Conservation (phyloP, 129 eudicot species). For the Glebionis coronaria region DNA sequence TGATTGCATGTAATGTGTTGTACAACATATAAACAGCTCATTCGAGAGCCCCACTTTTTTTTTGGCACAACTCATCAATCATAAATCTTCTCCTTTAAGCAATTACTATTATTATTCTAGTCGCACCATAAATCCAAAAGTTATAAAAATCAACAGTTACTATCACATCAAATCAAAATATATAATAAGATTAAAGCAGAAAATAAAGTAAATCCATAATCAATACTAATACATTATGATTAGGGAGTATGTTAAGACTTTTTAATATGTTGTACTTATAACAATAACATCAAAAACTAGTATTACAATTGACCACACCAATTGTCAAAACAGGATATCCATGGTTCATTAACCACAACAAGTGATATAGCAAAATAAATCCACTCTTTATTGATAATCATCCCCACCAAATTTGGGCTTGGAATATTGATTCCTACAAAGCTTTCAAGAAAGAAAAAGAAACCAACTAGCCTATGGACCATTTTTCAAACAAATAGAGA, state of each 20-base stretch:
- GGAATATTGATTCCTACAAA: constrained; percentile 25
- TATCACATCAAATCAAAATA: background rate
- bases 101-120: constrained; percentile 15
- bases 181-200: background rate
- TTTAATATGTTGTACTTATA: too few species aligned
- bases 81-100: constrained; percentile 16
- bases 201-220: too few species aligned
- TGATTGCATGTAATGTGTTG: constrained; percentile 20
- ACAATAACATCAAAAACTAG: too few species aligned
- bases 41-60: constrained; percentile 2
- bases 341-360: constrained; percentile 7
- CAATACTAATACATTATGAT: background rate
- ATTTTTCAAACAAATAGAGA: constrained; percentile 22
- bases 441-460: constrained; percentile 5
- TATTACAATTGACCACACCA: background rate
- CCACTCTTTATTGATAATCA: constrained; percentile 14
- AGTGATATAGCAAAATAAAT: constrained; percentile 10
- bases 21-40: constrained; percentile 19
- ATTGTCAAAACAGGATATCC: background rate
- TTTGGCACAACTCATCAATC: background rate
- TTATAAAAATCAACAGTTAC: background rate
- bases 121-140: background rate
- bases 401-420: constrained; percentile 27
- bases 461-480: constrained; percentile 17
- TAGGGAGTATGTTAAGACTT: too few species aligned